Evolutionary conservation across 2,329 filamentous ascomycete species (phyloP).

Genomic region (Delphinella strobiligena): DNA sequence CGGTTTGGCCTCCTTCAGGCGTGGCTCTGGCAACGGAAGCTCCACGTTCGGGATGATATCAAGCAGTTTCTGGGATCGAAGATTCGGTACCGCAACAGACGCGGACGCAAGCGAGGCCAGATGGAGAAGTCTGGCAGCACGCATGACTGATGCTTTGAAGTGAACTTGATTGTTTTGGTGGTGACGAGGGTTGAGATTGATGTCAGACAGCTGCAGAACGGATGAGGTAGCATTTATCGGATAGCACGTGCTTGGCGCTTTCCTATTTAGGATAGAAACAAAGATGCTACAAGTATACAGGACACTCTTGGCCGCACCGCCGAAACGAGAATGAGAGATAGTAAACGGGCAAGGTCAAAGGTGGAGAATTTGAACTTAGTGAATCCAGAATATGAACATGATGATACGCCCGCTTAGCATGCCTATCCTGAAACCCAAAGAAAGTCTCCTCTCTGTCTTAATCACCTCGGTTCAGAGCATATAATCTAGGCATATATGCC

Average conservation of each 20-base stretch:
- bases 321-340: too few species aligned
- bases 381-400: not conserved
- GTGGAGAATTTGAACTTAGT: not conserved
- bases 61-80: not conserved
- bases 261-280: not conserved
- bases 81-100: not conserved
- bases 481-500: not conserved
- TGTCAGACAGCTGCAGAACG: too few species aligned
- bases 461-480: not conserved
- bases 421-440: not conserved
- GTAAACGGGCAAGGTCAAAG: slow-evolving; percentile 1
- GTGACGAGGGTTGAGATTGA: too few species aligned
- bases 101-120: not conserved
- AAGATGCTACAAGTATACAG: too few species aligned
- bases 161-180: not conserved
- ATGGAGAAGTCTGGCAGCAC: not conserved
- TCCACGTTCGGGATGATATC: not conserved
- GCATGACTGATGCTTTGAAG: slow-evolving; percentile 1
- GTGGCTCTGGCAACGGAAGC: slow-evolving; percentile 9
- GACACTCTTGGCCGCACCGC: too few species aligned
- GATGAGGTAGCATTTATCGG: too few species aligned
- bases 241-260: not conserved
- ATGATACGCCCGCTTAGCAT: not conserved
- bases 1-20: slow-evolving; percentile 4
- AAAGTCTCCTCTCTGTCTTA: not conserved